Evolutionary conservation across 495 filamentous ascomycete species (phyloP).

Genomic region (Penicillium odoratum): DNA sequence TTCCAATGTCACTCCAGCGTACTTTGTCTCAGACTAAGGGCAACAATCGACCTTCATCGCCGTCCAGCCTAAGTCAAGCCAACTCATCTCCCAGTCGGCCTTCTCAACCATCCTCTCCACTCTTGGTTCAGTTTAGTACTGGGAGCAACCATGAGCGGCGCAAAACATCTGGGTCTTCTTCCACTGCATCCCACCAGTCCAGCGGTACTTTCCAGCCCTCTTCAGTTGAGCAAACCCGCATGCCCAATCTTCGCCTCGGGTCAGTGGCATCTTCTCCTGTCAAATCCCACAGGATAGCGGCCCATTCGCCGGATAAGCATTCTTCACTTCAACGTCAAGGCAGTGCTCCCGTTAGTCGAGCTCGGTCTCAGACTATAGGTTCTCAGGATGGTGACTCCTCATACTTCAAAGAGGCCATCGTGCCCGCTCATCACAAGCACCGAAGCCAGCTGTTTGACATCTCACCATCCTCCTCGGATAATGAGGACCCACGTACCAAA

Average conservation of each 20-base stretch:
- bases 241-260: conserved; percentile 55
- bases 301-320: conserved; percentile 54
- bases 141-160: conserved; percentile 68
- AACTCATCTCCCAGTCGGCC: conserved; percentile 83
- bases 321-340: conserved; percentile 44
- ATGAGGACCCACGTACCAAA: conserved; percentile 88
- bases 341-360: conserved; percentile 55
- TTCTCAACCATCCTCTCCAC: conserved; percentile 92
- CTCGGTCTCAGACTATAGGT: conserved; percentile 88
- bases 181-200: conserved; percentile 77
- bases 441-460: conserved; percentile 94
- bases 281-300: conserved; percentile 63
- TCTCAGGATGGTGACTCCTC: conserved; percentile 82
- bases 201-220: conserved; percentile 70
- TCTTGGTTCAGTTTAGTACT: conserved; percentile 88
- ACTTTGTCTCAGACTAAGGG: conserved; percentile 76
- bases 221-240: conserved; percentile 56
- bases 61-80: conserved; percentile 72
- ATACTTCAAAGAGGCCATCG: conserved; percentile 61
- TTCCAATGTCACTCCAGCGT: conserved; percentile 78
- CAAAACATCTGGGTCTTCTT: conserved; percentile 86
- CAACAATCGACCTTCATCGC: conserved; percentile 78
- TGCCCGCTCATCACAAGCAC: conserved; percentile 79
- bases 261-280: conserved; percentile 74
- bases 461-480: conserved; percentile 96